phyloP scores from a whole-genome alignment of 2,329 filamentous ascomycete genomes.

The Didymella arachidicola region DNA sequence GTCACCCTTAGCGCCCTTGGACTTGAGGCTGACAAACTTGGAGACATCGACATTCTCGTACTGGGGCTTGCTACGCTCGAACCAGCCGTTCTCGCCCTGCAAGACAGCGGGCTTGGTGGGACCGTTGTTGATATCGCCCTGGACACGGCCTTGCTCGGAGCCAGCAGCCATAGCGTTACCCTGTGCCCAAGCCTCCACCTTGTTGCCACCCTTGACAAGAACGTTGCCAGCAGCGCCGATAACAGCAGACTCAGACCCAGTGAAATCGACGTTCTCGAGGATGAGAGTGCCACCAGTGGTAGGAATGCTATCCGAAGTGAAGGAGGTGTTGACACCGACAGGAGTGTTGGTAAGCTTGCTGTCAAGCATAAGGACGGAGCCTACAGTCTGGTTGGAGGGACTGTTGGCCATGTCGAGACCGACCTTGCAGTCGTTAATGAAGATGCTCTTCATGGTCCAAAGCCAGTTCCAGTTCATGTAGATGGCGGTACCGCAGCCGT shows the following conservation, averaged over 20 bases:
- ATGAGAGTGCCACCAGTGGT: slow-evolving; percentile 81
- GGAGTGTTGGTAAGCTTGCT: slow-evolving; percentile 78
- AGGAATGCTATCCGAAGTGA: slow-evolving; percentile 71
- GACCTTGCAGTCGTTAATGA: slow-evolving; percentile 56
- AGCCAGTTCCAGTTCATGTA: slow-evolving; percentile 65
- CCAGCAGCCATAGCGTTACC: slow-evolving; percentile 73
- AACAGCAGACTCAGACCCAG: slow-evolving; percentile 72
- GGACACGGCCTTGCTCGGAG: slow-evolving; percentile 58
- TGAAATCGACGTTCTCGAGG: slow-evolving; percentile 89
- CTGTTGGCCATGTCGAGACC: slow-evolving; percentile 60
- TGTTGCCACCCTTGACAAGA: slow-evolving; percentile 73
- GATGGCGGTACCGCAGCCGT: slow-evolving; percentile 58
- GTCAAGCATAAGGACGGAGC: slow-evolving; percentile 84
- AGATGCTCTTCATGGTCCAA: slow-evolving; percentile 58
- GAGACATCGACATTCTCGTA: slow-evolving; percentile 74
- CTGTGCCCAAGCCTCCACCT: slow-evolving; percentile 78
- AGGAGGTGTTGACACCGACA: slow-evolving; percentile 79
- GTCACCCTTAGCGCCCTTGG: slow-evolving; percentile 84
- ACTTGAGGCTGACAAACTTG: slow-evolving; percentile 83
- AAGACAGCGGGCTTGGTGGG: slow-evolving; percentile 72
- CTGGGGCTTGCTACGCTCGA: slow-evolving; percentile 87
- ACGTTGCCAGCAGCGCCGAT: slow-evolving; percentile 63
- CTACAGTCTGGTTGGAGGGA: slow-evolving; percentile 76
- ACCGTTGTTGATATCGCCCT: slow-evolving; percentile 59
- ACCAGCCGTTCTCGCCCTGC: slow-evolving; percentile 72